Conservation (phyloP, 169 alveolate species). For the Neospora caninum region DNA sequence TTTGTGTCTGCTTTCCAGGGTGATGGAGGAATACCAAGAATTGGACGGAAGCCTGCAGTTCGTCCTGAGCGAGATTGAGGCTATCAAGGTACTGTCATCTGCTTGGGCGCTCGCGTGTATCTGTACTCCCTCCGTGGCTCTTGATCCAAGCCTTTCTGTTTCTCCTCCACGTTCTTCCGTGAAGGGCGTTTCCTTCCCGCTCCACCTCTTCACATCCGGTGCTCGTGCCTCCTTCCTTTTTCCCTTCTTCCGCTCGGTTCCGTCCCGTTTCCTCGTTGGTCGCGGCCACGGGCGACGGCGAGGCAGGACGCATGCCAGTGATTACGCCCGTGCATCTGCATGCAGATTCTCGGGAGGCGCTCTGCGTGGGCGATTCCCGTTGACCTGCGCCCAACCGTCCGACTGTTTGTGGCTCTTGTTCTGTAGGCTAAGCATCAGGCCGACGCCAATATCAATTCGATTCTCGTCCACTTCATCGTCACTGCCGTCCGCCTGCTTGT, state of each 20-base stretch:
- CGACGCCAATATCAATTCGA: not conserved
- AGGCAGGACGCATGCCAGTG: too few species aligned
- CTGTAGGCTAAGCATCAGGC: not conserved
- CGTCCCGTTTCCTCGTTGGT: too few species aligned
- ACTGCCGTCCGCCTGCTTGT: not conserved
- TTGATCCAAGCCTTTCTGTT: not conserved
- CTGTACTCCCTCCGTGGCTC: not conserved
- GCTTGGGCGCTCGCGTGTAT: not conserved
- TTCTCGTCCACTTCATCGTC: constrained; percentile 6
- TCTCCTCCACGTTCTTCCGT: too few species aligned
- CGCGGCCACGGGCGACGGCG: too few species aligned
- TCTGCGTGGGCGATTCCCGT: not conserved
- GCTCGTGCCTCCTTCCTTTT: not conserved
- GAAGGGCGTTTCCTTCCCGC: too few species aligned
- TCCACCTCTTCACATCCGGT: too few species aligned
- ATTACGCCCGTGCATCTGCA: not conserved
- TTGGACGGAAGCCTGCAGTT: constrained; percentile 1
- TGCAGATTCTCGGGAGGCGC: not conserved
- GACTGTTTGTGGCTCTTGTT: not conserved
- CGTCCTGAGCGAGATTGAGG: not conserved
- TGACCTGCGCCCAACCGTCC: not conserved
- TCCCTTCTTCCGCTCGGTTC: too few species aligned
- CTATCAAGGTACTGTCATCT: not conserved
- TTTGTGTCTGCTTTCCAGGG: not conserved
- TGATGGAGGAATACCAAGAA: not conserved